phyloP scores from a whole-genome alignment of 139 green algal genomes.

The Gonium pectorale region DNA sequence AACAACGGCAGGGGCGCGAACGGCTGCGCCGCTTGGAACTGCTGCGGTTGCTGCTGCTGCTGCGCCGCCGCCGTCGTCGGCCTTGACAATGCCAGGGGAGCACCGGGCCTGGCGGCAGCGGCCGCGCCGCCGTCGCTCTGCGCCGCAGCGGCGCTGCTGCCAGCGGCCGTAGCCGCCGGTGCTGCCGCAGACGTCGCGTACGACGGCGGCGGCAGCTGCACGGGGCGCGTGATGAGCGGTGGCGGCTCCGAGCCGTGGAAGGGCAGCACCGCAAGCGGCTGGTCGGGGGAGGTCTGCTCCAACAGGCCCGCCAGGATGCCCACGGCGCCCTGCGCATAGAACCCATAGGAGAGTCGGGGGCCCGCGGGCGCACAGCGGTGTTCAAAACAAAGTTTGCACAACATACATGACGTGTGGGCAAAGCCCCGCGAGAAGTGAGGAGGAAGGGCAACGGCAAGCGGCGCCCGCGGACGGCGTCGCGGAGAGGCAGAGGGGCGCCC shows the following conservation, averaged over 20 bases:
- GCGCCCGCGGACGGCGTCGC: not conserved
- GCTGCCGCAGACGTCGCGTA: not conserved
- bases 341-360: not conserved
- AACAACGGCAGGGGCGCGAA: not conserved
- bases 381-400: no score
- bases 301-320: conserved; percentile 33
- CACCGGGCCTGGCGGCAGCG: not conserved
- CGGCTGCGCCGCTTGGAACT: no score
- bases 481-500: no score
- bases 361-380: not conserved
- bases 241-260: conserved; percentile 34
- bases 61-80: not conserved
- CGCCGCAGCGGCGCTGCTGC: not conserved
- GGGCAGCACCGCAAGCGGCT: conserved; percentile 20
- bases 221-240: conserved; percentile 23
- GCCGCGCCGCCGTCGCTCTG: not conserved
- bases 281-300: not conserved
- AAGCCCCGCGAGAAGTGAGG: no score
- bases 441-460: no score
- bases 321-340: conserved; percentile 35
- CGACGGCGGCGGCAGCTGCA: conserved; percentile 20
- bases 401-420: no score
- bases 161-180: not conserved
- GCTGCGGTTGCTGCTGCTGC: not conserved
- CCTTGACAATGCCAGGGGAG: no score